A percentile compares a stretch with the other conserved stretches of the same genome.
Conservation (phyloP, 2,329 filamentous ascomycete species). For the Talaromyces marneffei region DNA sequence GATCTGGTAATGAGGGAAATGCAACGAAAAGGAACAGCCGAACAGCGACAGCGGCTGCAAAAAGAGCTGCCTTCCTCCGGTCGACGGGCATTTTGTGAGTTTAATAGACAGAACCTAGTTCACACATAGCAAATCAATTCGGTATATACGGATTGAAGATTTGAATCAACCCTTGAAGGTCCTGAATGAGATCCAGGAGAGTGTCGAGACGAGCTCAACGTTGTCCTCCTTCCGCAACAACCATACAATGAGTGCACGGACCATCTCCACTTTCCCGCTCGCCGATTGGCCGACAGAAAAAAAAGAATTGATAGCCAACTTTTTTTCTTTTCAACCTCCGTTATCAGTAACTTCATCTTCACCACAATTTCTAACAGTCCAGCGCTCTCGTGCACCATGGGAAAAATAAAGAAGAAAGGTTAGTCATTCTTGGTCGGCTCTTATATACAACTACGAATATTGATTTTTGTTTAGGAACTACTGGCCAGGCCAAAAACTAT, state of each 20-base stretch:
- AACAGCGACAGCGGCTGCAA: conserved; percentile 67
- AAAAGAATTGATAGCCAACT: conserved; percentile 29
- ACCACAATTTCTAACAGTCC: conserved; percentile 22
- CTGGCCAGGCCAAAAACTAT: conserved; percentile 96
- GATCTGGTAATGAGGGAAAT: conserved; percentile 76
- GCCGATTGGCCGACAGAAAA: conserved; percentile 11
- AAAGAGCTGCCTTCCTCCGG: conserved; percentile 61
- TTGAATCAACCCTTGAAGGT: not conserved
- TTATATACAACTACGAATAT: conserved; percentile 6
- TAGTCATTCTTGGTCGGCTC: conserved; percentile 17
- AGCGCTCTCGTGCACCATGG: conserved; percentile 49
- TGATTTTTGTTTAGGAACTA: conserved; percentile 51
- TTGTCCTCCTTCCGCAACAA: conserved; percentile 13
- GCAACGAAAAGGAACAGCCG: conserved; percentile 72
- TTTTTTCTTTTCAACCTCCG: conserved; percentile 18
- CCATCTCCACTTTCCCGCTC: conserved; percentile 28
- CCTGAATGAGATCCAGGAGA: not conserved
- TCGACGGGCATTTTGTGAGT: conserved; percentile 46
- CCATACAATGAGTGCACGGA: conserved; percentile 23
- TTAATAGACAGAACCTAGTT: not conserved
- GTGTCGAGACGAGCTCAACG: too few relatives aligned
- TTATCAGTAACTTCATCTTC: conserved; percentile 28
- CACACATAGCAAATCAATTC: not conserved
- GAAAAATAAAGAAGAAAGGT: conserved; percentile 84
- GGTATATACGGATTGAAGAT: not conserved